Base-by-base conservation (phyloP, 2,329 filamentous ascomycete species). In the Dothidotthia symphoricarpi region DNA sequence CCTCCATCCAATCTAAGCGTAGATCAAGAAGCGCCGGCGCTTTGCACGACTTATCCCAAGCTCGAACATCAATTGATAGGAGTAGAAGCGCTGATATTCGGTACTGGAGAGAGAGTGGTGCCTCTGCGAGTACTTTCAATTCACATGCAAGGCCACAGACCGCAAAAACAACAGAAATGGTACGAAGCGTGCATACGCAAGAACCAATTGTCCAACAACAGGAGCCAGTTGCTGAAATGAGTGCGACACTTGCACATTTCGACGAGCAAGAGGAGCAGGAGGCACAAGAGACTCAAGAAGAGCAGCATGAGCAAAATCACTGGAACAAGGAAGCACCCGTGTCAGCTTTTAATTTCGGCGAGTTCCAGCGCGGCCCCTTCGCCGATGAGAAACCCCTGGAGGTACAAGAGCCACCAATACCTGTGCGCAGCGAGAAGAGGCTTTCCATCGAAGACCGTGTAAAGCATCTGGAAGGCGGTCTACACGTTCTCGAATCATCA, bases 1-100 rank as follows among this genome's bases (percentile, higher is more conserved):
- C 19, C 7, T 45, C 55, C 6, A 45, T 45, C 12, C 52, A 48
- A 13, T 49, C 55, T 7, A 63, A 59, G 36, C 61, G 63, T 22
- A 57, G 61, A 43, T 68, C 65, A 28, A 61, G 62, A 41, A 68
- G 65, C 41, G 63, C 62, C 24, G 60, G 59, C 48, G 64, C 63
- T 47, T 49, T 68, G 34, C 57, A 56, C 19, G 61, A 64, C 9
- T 37, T 67, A 13, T 55, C 51, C 6, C 63, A 55, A 26, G 44
- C 43, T 11, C 51, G 47, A 11, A 47, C 49, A 4, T 57, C 58
- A 12, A 44, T 43, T 9, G 52, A 56, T 16, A 47, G 57, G 28
- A 53, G 60, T 30, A 49, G 62, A 29, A 67, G 59, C 34, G 64
- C 56, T 5, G 64, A 65, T 31, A 66, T 66, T 38, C 53, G 57